These are phyloP conservation scores for Leersia perrieri DNA, from an alignment of 176 grass and related monocot genomes.

Conservation along the genomic window DNA sequence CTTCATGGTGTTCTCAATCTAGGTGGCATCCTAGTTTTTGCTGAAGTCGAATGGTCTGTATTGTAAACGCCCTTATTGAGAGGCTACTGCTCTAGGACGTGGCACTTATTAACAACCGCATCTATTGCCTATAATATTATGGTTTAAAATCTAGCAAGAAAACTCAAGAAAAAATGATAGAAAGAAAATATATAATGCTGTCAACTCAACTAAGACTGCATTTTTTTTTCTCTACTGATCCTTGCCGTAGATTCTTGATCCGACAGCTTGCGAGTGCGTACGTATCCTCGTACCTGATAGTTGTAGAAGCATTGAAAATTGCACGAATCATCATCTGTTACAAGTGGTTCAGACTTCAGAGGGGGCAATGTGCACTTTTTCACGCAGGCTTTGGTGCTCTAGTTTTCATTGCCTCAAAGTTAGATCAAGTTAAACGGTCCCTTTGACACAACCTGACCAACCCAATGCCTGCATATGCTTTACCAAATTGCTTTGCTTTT, in stretches of 20 bases:
- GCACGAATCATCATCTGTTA: not conserved
- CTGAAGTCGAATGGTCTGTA: too few species aligned
- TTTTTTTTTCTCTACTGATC: not conserved
- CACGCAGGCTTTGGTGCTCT: constrained; percentile 5
- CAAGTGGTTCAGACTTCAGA: not conserved
- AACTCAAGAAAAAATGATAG: not conserved
- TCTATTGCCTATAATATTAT: too few species aligned
- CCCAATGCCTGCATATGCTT: not conserved
- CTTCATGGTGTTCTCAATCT: too few species aligned
- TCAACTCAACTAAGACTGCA: not conserved
- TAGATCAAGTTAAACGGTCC: not conserved
- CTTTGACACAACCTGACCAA: not conserved
- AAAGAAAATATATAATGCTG: not conserved
- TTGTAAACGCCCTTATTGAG: too few species aligned
- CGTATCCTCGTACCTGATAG: not conserved
- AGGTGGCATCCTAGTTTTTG: too few species aligned
- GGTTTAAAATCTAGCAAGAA: not conserved
- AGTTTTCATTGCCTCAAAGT: not conserved
- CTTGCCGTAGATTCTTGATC: not conserved
- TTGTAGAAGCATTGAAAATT: not conserved
- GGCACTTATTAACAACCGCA: not conserved
- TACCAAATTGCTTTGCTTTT: not conserved
- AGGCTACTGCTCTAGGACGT: not conserved
- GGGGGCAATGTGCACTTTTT: not conserved
- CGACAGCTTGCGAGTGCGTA: not conserved